Conservation (phyloP, 768 basidiomycete genomes). For the Agrocybe praecox region DNA sequence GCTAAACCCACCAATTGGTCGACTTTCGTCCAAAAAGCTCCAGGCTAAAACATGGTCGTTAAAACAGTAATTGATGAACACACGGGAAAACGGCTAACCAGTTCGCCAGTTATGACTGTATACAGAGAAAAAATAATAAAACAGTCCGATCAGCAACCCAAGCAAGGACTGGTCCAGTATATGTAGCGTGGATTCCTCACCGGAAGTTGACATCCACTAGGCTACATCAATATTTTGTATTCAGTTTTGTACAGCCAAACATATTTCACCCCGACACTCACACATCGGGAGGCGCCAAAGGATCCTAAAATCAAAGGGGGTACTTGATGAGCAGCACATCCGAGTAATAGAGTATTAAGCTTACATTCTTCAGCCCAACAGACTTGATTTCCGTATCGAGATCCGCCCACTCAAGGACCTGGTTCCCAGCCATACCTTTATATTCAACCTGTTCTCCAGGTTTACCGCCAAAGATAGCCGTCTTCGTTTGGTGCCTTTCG, state of each 20-base stretch:
- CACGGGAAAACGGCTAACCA: constrained; percentile 25
- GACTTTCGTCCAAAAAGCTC: constrained; percentile 42
- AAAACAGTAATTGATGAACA: background rate
- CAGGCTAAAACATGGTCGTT: constrained; percentile 34
- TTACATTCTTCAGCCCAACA: constrained; percentile 48
- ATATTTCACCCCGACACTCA: constrained; percentile 23
- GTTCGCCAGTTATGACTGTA: constrained; percentile 50
- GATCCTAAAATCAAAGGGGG: constrained; percentile 30
- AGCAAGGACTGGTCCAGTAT: background rate
- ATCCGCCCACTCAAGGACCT: constrained; percentile 63
- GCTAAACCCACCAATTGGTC: constrained; percentile 41
- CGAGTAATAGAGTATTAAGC: constrained; percentile 7
- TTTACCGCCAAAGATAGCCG: constrained; percentile 60
- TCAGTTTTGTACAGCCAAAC: background rate
- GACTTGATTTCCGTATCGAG: constrained; percentile 66
- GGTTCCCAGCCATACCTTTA: constrained; percentile 66
- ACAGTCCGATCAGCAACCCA: background rate
- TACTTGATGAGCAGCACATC: background rate
- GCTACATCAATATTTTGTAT: constrained; percentile 18
- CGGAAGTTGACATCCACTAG: constrained; percentile 47
- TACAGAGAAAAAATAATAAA: background rate
- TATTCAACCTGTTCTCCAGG: constrained; percentile 51
- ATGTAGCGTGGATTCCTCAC: constrained; percentile 21
- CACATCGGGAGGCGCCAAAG: constrained; percentile 45
- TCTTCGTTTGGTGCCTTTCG: constrained; percentile 53